Conservation (phyloP, 106 monocot species). For the Alisma plantagoaquatica region DNA sequence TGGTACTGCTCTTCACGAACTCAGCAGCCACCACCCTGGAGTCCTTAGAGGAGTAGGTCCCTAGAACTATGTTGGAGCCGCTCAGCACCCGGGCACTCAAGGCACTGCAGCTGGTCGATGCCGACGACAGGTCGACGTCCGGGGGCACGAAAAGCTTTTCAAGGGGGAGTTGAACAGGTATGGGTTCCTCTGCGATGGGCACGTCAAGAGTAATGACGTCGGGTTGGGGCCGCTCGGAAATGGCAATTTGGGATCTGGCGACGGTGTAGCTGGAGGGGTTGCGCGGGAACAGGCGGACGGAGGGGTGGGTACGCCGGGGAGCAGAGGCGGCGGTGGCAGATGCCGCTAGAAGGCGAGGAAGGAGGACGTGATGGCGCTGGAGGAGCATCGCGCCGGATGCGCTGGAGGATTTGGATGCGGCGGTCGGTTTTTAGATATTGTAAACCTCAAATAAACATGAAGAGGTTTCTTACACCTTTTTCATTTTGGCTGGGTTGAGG, state of each 20-base stretch:
- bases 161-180: slow-evolving; percentile 28
- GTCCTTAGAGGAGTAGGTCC: slow-evolving; percentile 39
- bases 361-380: neutral
- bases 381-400: slow-evolving; percentile 3
- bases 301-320: no score
- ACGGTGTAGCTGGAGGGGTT: neutral
- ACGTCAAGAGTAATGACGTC: no score
- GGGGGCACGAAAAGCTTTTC: slow-evolving; percentile 86
- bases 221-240: neutral
- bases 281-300: neutral
- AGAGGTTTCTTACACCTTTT: no score
- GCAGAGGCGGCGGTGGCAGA: slow-evolving; percentile 2
- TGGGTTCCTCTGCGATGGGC: no score
- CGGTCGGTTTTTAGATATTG: no score
- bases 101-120: no score
- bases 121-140: slow-evolving; percentile 27
- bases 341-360: neutral
- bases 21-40: slow-evolving; percentile 50
- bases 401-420: neutral
- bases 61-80: slow-evolving; percentile 85
- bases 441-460: no score
- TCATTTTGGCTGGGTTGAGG: no score
- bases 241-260: neutral
- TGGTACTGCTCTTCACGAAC: slow-evolving; percentile 85
- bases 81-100: slow-evolving; percentile 40